Percentiles rank a stretch among this genome's conserved stretches.
These are phyloP conservation scores for Flaveria floridana DNA, from an alignment of 140 eudicot species.

Conservation along the genomic window DNA sequence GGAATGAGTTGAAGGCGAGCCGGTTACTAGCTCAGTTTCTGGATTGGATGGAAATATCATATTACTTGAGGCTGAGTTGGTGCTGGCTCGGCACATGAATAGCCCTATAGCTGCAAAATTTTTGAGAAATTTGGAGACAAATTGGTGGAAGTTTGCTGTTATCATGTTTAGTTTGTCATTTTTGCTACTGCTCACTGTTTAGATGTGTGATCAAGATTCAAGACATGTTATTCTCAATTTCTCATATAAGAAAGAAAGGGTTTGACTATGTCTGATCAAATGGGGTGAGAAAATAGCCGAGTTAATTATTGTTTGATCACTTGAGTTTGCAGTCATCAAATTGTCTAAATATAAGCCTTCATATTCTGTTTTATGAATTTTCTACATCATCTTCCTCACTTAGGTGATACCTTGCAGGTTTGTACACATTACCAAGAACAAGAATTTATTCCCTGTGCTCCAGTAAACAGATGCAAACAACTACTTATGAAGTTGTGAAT, in stretches of 20 bases:
- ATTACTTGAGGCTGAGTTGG: background rate
- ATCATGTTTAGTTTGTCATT: background rate
- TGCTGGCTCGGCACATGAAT: background rate
- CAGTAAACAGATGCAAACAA: constrained; percentile 69
- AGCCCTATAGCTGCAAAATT: background rate
- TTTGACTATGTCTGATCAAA: background rate
- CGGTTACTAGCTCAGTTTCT: background rate
- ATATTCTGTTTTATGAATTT: background rate
- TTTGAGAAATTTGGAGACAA: background rate
- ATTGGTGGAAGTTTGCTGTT: background rate
- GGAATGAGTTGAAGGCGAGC: background rate
- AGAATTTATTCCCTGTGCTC: constrained; percentile 44
- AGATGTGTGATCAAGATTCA: constrained; percentile 5
- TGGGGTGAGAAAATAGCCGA: background rate
- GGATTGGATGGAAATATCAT: background rate
- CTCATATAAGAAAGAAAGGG: background rate
- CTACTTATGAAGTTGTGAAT: constrained; percentile 56
- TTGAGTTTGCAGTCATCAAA: background rate
- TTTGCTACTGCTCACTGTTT: background rate
- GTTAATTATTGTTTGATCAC: background rate
- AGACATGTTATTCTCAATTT: background rate
- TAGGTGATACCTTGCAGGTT: constrained; percentile 43
- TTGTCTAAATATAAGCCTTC: background rate
- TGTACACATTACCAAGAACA: constrained; percentile 37
- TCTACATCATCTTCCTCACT: background rate